Evolutionary conservation across 2,329 filamentous ascomycete species (phyloP), one percentile per base, ranked within the genome.

Genomic region (Aspergillus caelatus): DNA sequence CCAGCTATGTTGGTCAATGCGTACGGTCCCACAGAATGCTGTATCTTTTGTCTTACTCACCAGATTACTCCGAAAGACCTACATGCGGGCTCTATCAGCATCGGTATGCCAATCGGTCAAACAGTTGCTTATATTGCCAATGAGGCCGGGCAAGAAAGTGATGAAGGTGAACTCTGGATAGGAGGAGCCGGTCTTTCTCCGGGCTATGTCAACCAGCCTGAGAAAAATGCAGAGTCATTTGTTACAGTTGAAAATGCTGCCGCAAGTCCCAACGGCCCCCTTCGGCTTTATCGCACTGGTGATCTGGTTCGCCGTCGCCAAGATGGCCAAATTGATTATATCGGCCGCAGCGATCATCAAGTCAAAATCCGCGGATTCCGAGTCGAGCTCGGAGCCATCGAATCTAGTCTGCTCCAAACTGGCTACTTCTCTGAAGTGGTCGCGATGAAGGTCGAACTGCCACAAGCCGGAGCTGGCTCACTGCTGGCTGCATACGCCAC

Each of bases 341-440:
- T 90, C 7, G 93, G 93, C 11, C 84, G 93, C 57, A 86, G 86
- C 26, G 93, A 96, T 71, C 84, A 89, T 65, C 93, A 96, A 75
- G 90, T 96, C 81, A 97, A 97, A 82, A 92, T 96, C 67, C 89
- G 93, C 53, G 93, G 93, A 1, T 96, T 95, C 83, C 86, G 93
- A 58, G 93, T 97, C 68, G 93, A 97, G 79, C 87, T 97, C 53
- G 89, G 89, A 62, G 93, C 96, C 65, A 94, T 97, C 67, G 93
- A 96, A 75, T 89, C 83, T 45, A 88, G 93, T 74, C 48, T 68
- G 41, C 32, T 34, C 32, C 12, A 12, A 34, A 34, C 32, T 34
- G 26, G n/a, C n/a, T 9, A 41, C 12, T 23, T 26, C 21, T 45
- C 43, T n/a, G 43, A 46, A 11, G 55, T 26, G 23, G 36, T 21